Conservation (phyloP, 495 filamentous ascomycete genomes). For the Zalerion maritima region DNA sequence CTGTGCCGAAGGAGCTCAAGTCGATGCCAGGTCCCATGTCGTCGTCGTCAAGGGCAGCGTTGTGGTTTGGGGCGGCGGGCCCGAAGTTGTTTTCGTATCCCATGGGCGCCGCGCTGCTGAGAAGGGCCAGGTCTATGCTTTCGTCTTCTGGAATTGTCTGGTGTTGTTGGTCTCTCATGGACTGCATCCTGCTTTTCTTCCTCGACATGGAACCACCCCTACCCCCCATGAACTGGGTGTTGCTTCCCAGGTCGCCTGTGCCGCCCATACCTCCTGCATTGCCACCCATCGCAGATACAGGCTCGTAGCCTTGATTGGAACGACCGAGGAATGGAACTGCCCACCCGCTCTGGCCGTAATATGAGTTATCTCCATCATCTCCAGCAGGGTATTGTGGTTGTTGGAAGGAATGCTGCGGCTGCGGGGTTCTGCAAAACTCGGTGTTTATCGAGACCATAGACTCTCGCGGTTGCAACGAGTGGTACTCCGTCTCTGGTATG, state of each 20-base stretch:
- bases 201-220: constrained; percentile 9
- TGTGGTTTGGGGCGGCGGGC: constrained; percentile 7
- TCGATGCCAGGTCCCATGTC: constrained; percentile 18
- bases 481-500: constrained; percentile 11
- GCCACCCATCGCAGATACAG: constrained; percentile 10
- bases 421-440: constrained; percentile 2
- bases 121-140: constrained; percentile 24
- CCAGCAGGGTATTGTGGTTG: constrained; percentile 2
- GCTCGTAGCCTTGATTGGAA: constrained; percentile 18
- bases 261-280: background rate
- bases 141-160: constrained; percentile 31
- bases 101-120: constrained; percentile 20
- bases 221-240: constrained; percentile 4
- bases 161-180: constrained; percentile 14
- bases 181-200: constrained; percentile 11
- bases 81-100: constrained; percentile 6
- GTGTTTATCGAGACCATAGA: constrained; percentile 26
- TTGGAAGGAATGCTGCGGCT: constrained; percentile 4
- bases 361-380: constrained; percentile 4
- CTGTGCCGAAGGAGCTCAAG: constrained; percentile 20
- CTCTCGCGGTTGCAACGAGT: constrained; percentile 19
- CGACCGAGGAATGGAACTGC: constrained; percentile 11
- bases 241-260: constrained; percentile 7
- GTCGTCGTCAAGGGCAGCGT: constrained; percentile 8
- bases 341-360: constrained; percentile 8